Percentiles rank a stretch among this genome's conserved stretches.
phyloP scores from a whole-genome alignment of 1,284 basidiomycete species.

The Phlebopus sp. region DNA sequence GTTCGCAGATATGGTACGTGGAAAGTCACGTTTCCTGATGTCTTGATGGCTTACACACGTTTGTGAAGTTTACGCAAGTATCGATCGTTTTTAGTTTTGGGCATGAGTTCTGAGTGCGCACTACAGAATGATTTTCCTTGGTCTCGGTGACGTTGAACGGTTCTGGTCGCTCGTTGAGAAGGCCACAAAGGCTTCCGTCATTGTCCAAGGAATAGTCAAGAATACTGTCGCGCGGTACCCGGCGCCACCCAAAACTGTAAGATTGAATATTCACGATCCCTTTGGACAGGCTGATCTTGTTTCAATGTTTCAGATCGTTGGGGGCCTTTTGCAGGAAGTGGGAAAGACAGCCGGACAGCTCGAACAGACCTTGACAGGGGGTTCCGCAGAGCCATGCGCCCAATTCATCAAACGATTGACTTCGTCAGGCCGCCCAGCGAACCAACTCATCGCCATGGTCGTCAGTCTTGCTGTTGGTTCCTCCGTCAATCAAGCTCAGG shows the following conservation, averaged over 20 bases:
- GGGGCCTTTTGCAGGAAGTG: too few relatives aligned
- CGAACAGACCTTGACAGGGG: too few relatives aligned
- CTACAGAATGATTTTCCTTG: slow-evolving; percentile 33
- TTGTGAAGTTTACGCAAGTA: too few relatives aligned
- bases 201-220: slow-evolving; percentile 35
- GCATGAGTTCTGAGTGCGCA: too few relatives aligned
- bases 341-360: too few relatives aligned
- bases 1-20: slow-evolving; percentile 36
- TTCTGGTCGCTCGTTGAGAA: slow-evolving; percentile 30
- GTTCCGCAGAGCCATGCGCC: slow-evolving; percentile 34
- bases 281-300: too few relatives aligned
- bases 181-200: slow-evolving; percentile 30
- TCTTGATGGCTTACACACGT: too few relatives aligned
- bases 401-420: slow-evolving; percentile 44
- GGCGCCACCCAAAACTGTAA: too few relatives aligned
- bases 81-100: too few relatives aligned
- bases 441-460: slow-evolving; percentile 44
- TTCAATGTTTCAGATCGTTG: too few relatives aligned
- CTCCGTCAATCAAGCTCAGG: slow-evolving; percentile 46
- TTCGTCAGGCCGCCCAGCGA: slow-evolving; percentile 38
- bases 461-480: slow-evolving; percentile 48
- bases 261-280: too few relatives aligned
- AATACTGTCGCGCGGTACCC: slow-evolving; percentile 16
- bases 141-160: slow-evolving; percentile 34
- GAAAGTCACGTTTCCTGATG: too few relatives aligned